Evolutionary conservation across 805 yeast genomes (phyloP), one percentile per base, ranked within the genome.

Genomic region (Candida manassasensis): DNA sequence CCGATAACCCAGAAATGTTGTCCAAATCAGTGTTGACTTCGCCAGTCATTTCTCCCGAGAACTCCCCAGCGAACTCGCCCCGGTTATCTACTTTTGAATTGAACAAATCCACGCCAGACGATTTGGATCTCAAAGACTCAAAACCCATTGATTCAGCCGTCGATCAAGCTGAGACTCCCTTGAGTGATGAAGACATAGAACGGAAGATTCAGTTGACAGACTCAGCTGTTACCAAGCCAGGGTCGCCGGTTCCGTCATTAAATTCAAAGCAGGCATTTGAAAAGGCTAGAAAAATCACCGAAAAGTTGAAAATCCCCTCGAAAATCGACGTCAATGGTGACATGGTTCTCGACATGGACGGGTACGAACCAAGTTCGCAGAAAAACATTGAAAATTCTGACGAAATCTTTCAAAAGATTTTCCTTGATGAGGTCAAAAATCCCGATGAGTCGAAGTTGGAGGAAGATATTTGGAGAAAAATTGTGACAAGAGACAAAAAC

Each of bases 251-350:
- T 21, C 44, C 61, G 14, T 49, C 57, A 33, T 42, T 48, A 14
- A 54, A 58, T 12, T 56, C 59, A 18, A 69, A 63, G 34, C 49
- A 60, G n/a, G 71, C 78, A 1, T 56, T 77, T 32, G 81, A 78
- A 43, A 69, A 76, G 44, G 82, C 84, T 4, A 69, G 71, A 40
- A 76, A 76, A 27, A 63, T 86, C 16, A 77, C 90, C 18, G 73
- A 75, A 45, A 79, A 72, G 52, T 67, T 86, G 45, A 85, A 88
- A 52, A 88, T 93, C 21, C 96, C 97, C 1, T 81, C 94, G 19
- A 85, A 80, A 45, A 74, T 89, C 24, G 95, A 85, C 43, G 81
- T 82, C 42, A 84, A 86, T 49, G 98, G 98, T 9, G 96, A 88
- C 52, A 70, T 93, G 47, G 75, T 88, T 27, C 63, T 93, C 29